Conservation (phyloP, 805 yeast genomes). For the Maudiozyma saulgeensis region DNA sequence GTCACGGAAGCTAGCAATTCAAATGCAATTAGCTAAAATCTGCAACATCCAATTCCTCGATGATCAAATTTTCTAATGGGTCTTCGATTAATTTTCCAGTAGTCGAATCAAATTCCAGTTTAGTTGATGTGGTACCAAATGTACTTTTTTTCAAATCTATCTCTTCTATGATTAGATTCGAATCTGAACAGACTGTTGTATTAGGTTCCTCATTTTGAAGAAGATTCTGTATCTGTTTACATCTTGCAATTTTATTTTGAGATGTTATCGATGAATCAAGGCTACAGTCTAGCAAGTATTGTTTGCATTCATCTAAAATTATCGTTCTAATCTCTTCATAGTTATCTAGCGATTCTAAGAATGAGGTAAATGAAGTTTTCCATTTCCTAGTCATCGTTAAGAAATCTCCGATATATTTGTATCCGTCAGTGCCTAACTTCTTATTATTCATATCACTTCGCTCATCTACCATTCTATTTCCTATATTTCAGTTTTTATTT, state of each 20-base stretch:
- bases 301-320: not conserved
- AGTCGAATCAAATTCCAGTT: constrained; percentile 10
- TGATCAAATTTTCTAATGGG: constrained; percentile 13
- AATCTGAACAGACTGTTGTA: constrained; percentile 1
- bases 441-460: not conserved
- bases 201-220: constrained; percentile 7
- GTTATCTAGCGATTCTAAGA: not conserved
- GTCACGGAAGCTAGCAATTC: not conserved
- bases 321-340: too few species aligned
- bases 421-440: too few species aligned
- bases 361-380: not conserved
- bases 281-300: not conserved
- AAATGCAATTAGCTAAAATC: constrained; percentile 5
- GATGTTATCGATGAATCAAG: not conserved
- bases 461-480: not conserved
- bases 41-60: constrained; percentile 24
- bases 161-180: constrained; percentile 5
- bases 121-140: not conserved
- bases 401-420: not conserved
- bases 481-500: too few species aligned
- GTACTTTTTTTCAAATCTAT: constrained; percentile 4
- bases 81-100: constrained; percentile 4
- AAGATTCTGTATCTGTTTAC: not conserved
- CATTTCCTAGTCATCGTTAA: not conserved
- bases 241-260: constrained; percentile 4